These are phyloP conservation scores for Micractinium conductrix DNA, from an alignment of 139 green algal genomes.

Conservation along the genomic window DNA sequence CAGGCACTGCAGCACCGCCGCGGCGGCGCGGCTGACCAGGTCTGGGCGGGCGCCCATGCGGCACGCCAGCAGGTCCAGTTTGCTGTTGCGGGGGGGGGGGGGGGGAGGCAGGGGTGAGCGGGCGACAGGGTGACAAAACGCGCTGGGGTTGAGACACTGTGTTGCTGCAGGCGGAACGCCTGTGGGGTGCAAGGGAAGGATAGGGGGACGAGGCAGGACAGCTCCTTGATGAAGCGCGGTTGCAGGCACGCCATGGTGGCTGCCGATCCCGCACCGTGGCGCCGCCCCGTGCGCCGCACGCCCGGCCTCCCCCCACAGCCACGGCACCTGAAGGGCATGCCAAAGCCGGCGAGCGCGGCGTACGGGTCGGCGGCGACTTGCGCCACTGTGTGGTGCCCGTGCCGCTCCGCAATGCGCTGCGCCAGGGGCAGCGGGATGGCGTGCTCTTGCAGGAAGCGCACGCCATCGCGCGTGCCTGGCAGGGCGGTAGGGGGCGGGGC, in stretches of 20 bases:
- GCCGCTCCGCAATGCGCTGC: slow-evolving; percentile 28
- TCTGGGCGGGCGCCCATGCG: slow-evolving; percentile 23
- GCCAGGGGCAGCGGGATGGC: slow-evolving; percentile 35
- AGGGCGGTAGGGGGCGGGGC: not conserved
- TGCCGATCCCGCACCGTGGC: not conserved
- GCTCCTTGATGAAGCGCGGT: not conserved
- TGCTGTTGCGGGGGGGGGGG: not conserved
- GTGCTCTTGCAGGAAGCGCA: slow-evolving; percentile 25
- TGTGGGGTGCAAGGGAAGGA: not conserved
- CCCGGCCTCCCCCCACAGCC: not conserved
- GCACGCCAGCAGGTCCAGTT: slow-evolving; percentile 49
- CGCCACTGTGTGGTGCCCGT: not conserved
- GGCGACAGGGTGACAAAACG: not conserved
- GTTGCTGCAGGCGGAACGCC: not conserved
- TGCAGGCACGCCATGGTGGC: not conserved
- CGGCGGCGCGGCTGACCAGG: slow-evolving; percentile 41
- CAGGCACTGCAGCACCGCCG: slow-evolving; percentile 48
- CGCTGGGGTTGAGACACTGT: too few relatives aligned
- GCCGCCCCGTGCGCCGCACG: not conserved
- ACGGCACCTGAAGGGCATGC: slow-evolving; percentile 20
- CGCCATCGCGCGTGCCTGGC: slow-evolving; percentile 19
- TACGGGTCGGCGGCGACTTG: slow-evolving; percentile 34
- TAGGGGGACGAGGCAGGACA: not conserved
- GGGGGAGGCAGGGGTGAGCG: not conserved
- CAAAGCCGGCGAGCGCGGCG: slow-evolving; percentile 5